Conservation (phyloP, 257 asterid genomes). For the Fraxinus anomala region DNA sequence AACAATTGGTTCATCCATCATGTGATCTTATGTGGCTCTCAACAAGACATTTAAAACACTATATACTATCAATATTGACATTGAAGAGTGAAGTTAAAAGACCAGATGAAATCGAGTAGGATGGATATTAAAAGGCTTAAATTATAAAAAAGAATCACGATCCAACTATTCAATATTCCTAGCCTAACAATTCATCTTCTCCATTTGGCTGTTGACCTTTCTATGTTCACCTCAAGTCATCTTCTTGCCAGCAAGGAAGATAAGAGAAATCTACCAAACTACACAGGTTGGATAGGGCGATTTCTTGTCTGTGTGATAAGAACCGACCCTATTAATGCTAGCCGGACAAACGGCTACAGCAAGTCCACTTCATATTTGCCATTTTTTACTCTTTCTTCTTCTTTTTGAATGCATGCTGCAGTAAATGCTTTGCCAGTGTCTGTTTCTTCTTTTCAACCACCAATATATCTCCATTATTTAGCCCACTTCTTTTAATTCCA, state of each 20-base stretch:
- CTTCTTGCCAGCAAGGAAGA: not conserved
- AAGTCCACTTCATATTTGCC: not conserved
- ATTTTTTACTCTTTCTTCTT: not conserved
- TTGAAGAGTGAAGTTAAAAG: too few relatives aligned
- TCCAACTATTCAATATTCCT: too few relatives aligned
- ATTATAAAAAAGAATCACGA: too few relatives aligned
- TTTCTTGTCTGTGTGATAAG: not conserved
- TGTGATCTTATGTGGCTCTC: too few relatives aligned
- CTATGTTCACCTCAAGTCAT: not conserved
- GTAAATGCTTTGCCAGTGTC: constrained; percentile 26
- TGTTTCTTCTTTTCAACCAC: constrained; percentile 13
- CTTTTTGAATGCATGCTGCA: constrained; percentile 35
- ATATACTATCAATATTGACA: too few relatives aligned
- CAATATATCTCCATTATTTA: constrained; percentile 14
- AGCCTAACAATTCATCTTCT: too few relatives aligned
- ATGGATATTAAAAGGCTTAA: not conserved
- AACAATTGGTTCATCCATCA: too few relatives aligned
- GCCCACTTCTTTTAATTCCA: not conserved
- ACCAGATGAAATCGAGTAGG: too few relatives aligned
- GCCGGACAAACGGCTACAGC: not conserved
- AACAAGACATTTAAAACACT: too few relatives aligned
- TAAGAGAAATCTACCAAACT: not conserved
- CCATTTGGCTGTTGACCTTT: not conserved
- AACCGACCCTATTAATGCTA: constrained; percentile 23
- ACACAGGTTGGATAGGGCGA: not conserved